Conservation (phyloP, 2,329 filamentous ascomycete genomes). For the Diplodia sapinea region DNA sequence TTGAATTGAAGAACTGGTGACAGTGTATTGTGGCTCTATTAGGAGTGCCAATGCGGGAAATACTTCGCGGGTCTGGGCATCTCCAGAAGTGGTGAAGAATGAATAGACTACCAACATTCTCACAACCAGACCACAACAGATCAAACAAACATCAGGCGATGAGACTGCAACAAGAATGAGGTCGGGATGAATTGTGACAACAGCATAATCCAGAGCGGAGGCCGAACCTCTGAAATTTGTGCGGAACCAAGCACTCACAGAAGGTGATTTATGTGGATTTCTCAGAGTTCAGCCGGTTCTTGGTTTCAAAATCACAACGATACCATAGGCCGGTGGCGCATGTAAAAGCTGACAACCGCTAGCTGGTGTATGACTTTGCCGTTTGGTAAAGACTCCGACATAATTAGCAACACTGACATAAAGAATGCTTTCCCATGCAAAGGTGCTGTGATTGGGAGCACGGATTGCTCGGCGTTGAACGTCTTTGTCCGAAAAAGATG, state of each 20-base stretch:
- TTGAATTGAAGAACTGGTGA: no score
- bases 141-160: background rate
- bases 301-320: no score
- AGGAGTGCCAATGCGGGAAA: slow-evolving; percentile 1
- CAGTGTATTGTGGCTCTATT: background rate
- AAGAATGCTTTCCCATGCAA: background rate
- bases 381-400: no score
- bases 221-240: background rate
- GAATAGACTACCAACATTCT: slow-evolving; percentile 4
- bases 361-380: no score
- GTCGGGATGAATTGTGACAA: background rate
- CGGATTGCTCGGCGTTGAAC: background rate
- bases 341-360: no score
- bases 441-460: background rate
- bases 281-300: background rate
- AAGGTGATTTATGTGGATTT: background rate
- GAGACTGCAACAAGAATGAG: background rate
- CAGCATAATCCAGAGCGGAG: background rate
- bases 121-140: background rate
- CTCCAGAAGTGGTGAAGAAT: background rate
- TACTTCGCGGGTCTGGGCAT: slow-evolving; percentile 5
- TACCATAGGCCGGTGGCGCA: no score
- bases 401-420: background rate
- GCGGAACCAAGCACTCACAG: background rate
- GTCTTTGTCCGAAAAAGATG: background rate